Evolutionary conservation across 2,329 filamentous ascomycete species (phyloP), one percentile per base, ranked within the genome.

Genomic region (Cadophora malorum): DNA sequence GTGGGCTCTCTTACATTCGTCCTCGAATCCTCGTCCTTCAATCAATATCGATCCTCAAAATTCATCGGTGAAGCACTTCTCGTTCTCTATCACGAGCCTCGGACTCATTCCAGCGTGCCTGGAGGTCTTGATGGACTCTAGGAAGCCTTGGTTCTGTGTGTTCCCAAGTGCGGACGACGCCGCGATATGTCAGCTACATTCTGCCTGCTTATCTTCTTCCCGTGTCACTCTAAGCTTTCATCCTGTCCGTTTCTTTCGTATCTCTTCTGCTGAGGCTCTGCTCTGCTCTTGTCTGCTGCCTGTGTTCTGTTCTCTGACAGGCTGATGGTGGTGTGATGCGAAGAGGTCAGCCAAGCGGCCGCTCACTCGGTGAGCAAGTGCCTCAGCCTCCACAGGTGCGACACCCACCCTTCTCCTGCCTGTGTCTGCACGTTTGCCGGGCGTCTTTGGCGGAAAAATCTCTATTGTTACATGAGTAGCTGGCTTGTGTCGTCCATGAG

Each of bases 241-340:
- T n/a, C 21, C 45, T 49, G n/a, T 21, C 45, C 8, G 8, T 49
- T 3, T 49, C n/a, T 5, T 49, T 49, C 45, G 45, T 3, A 49
- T 49, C 19, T 14, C 19, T 49, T 49, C 45, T 49, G 4, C 6
- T 49, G 45, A 49, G 45, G 45, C 45, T 49, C 45, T 49, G 45
- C 9, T 14, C 16, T 38, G 9, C 35, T 38, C 45, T 21, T 9
- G 5, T 14, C 41, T 45, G 14, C 41, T 6, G 3, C 14, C 19
- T 21, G 6, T 49, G 19, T 19, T 19, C n/a, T 49, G 41, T n/a
- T 47, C 21, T 21, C 45, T 10, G 5, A 6, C 45, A 3, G 28
- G n/a, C 45, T 49, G 45, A 49, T 21, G n/a, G 45, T 49, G 45
- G n/a, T 49, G 45, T 49, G 19, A 49, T 49, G 45, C n/a, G 45